Evolutionary conservation across 1,284 basidiomycete genomes (phyloP).

Genomic region (Marasmius oreades): DNA sequence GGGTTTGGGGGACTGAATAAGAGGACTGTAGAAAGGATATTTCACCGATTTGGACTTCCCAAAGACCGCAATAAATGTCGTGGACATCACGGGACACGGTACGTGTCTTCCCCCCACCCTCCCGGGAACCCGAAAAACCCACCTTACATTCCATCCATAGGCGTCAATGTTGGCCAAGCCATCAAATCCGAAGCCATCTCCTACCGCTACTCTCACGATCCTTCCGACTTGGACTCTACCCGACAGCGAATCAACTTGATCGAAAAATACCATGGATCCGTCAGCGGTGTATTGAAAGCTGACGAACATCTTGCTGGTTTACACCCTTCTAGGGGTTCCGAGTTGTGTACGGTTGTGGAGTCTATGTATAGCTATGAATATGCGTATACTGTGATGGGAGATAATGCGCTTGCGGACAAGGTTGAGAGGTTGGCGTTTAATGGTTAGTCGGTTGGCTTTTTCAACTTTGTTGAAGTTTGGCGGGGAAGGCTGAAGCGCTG

Average conservation of each 20-base stretch:
- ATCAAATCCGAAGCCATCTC: neutral
- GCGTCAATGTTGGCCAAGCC: neutral
- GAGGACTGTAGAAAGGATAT: neutral
- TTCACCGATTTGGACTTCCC: neutral
- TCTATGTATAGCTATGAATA: neutral
- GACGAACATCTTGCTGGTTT: neutral
- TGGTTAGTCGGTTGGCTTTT: too few relatives aligned
- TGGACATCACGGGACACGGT: neutral
- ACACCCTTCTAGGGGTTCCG: neutral
- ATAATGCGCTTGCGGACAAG: neutral
- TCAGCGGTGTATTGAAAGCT: neutral
- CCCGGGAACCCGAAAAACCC: too few relatives aligned
- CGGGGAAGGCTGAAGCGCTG: too few relatives aligned
- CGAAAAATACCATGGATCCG: constrained; percentile 1
- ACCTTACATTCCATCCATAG: neutral
- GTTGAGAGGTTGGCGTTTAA: neutral
- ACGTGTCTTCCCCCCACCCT: neutral
- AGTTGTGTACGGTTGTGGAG: constrained; percentile 2
- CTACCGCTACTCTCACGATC: neutral
- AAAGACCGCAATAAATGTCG: neutral
- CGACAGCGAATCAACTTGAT: neutral
- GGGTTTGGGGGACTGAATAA: too few relatives aligned
- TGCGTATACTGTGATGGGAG: neutral
- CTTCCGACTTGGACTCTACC: neutral
- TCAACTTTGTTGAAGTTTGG: too few relatives aligned